A percentile compares a stretch with the other conserved stretches of the same genome.
These are phyloP conservation scores for Thuja plicata DNA, from an alignment of 83 land plant species.

Conservation along the genomic window DNA sequence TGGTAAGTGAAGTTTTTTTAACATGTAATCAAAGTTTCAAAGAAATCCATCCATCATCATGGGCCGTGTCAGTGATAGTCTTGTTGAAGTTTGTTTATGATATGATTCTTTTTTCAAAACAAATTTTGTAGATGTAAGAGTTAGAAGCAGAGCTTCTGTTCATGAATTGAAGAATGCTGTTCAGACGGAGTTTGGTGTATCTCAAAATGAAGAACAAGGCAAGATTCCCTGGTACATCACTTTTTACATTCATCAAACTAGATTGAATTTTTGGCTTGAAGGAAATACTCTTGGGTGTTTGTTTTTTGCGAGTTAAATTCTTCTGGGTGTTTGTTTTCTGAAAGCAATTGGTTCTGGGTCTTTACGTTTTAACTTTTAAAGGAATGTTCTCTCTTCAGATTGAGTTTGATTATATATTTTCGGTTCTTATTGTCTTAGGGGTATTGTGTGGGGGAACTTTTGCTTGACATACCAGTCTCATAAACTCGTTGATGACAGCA, in stretches of 20 bases:
- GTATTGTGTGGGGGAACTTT: constrained; percentile 55
- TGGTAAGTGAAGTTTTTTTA: neutral
- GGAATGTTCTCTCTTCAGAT: neutral
- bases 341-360: neutral
- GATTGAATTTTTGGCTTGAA: neutral
- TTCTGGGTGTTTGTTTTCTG: neutral
- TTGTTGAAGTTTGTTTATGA: neutral
- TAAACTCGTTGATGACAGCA: constrained; percentile 30
- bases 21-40: neutral
- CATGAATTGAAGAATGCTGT: constrained; percentile 39
- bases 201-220: constrained; percentile 24
- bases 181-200: constrained; percentile 30
- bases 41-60: neutral
- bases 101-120: neutral
- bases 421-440: constrained; percentile 25
- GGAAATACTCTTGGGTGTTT: neutral
- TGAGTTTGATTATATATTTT: neutral
- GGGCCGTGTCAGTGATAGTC: neutral
- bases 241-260: neutral
- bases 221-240: constrained; percentile 42
- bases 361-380: neutral
- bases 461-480: constrained; percentile 42
- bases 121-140: constrained; percentile 34
- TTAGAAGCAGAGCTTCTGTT: constrained; percentile 31
- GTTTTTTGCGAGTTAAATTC: neutral